A percentile compares a stretch with the other conserved stretches of the same genome.
phyloP scores from a whole-genome alignment of 768 basidiomycete genomes.

The Hypholoma fasciculare region DNA sequence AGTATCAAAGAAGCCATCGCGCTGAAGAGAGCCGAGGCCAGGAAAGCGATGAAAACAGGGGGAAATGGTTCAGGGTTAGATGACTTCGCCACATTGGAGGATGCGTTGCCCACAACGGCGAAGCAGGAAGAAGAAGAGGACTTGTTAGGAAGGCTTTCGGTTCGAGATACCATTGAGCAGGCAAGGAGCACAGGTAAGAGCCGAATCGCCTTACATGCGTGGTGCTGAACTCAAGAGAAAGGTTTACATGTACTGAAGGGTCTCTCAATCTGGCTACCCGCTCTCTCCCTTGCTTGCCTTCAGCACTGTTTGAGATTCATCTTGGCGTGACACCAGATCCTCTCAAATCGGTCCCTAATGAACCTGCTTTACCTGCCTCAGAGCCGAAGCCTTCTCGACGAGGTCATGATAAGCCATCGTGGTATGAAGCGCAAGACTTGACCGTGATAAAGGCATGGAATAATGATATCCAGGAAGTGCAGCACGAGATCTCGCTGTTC shows the following conservation, averaged over 20 bases:
- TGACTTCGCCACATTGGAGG: conserved; percentile 45
- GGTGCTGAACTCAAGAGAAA: conserved; percentile 48
- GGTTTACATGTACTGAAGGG: conserved; percentile 47
- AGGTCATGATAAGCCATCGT: conserved; percentile 52
- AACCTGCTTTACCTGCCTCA: conserved; percentile 50
- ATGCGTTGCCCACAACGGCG: conserved; percentile 40
- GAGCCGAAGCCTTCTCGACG: conserved; percentile 34
- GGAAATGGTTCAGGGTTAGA: conserved; percentile 20
- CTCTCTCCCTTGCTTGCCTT: conserved; percentile 70
- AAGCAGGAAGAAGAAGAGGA: conserved; percentile 45
- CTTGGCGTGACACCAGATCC: conserved; percentile 71
- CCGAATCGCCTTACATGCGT: conserved; percentile 22
- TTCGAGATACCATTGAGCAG: conserved; percentile 76
- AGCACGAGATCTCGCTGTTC: conserved; percentile 82
- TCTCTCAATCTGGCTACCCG: conserved; percentile 76
- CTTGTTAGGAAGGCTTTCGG: conserved; percentile 62
- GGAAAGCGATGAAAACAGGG: conserved; percentile 48
- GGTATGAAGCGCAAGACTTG: conserved; percentile 85
- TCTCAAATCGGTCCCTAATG: conserved; percentile 63
- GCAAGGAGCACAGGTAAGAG: conserved; percentile 74
- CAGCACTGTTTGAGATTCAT: conserved; percentile 79
- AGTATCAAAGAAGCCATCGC: conserved; percentile 82
- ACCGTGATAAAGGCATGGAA: conserved; percentile 76
- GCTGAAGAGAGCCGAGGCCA: conserved; percentile 74
- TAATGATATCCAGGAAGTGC: conserved; percentile 78